Conservation (phyloP, 2,329 filamentous ascomycete species). For the Aurifilum marmelostoma region DNA sequence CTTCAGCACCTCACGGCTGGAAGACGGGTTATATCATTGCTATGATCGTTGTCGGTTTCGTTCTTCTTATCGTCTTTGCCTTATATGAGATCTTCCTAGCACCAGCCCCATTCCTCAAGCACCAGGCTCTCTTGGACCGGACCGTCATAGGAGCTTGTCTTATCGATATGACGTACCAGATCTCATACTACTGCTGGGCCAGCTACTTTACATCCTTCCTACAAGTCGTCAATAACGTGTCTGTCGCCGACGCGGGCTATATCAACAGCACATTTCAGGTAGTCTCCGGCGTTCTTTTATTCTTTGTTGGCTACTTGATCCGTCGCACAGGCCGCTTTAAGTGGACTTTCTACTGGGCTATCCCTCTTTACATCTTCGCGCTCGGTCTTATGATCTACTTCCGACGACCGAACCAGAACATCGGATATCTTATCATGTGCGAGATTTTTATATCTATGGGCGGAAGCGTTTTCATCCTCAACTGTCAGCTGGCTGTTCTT, state of each 20-base stretch:
- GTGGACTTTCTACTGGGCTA: conserved; percentile 42
- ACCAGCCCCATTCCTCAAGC: conserved; percentile 59
- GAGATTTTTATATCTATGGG: conserved; percentile 52
- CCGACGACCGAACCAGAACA: conserved; percentile 38
- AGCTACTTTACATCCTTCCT: conserved; percentile 59
- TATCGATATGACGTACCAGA: conserved; percentile 48
- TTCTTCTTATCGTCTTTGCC: conserved; percentile 54
- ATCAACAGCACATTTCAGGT: conserved; percentile 54
- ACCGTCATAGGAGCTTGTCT: conserved; percentile 56
- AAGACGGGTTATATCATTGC: conserved; percentile 56
- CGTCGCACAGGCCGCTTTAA: conserved; percentile 52
- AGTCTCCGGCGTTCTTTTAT: conserved; percentile 52
- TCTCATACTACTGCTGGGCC: conserved; percentile 56
- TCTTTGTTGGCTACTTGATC: conserved; percentile 51
- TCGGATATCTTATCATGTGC: conserved; percentile 44
- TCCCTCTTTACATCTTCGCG: conserved; percentile 41
- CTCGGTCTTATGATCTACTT: conserved; percentile 48
- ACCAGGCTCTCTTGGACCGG: conserved; percentile 52
- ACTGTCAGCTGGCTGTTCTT: conserved; percentile 61
- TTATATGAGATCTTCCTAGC: conserved; percentile 61
- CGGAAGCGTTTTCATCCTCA: conserved; percentile 56
- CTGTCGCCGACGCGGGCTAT: conserved; percentile 49
- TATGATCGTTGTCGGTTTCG: conserved; percentile 64
- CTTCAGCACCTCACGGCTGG: conserved; percentile 53
- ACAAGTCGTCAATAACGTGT: conserved; percentile 52